Evolutionary conservation across 2,329 filamentous ascomycete species (phyloP).

Genomic region (Lithohypha guttulata): DNA sequence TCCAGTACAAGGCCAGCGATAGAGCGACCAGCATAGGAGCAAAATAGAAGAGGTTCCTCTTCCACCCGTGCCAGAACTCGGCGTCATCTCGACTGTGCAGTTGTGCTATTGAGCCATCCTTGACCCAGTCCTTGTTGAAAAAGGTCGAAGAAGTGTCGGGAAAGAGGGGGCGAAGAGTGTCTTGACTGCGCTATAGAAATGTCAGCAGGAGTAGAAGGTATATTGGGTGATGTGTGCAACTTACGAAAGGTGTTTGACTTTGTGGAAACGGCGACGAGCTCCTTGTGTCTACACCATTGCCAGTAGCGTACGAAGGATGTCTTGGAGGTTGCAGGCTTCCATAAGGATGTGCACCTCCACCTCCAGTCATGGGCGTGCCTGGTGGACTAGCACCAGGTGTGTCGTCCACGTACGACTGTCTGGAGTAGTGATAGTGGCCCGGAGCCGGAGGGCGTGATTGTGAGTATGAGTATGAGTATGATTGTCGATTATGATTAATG

Average conservation of each 20-base stretch:
- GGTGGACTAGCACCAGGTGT: constrained; percentile 6
- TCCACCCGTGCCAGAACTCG: constrained; percentile 30
- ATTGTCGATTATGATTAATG: background rate
- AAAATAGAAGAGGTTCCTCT: constrained; percentile 27
- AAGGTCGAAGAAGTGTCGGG: constrained; percentile 23
- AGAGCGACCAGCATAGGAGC: constrained; percentile 28
- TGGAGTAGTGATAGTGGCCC: background rate
- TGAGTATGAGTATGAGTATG: constrained; percentile 1
- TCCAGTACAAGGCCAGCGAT: constrained; percentile 28
- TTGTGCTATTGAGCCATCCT: constrained; percentile 29
- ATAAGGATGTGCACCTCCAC: constrained; percentile 7
- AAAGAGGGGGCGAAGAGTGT: constrained; percentile 27
- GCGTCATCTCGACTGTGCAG: constrained; percentile 29
- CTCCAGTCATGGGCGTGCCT: constrained; percentile 4
- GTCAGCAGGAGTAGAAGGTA: constrained; percentile 7
- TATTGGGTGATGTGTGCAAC: constrained; percentile 9
- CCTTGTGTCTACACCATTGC: constrained; percentile 14
- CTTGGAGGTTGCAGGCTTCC: constrained; percentile 9
- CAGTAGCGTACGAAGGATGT: constrained; percentile 12
- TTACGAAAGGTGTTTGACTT: constrained; percentile 26
- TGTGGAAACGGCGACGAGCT: constrained; percentile 25
- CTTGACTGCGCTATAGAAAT: constrained; percentile 26
- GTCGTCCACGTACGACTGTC: constrained; percentile 8
- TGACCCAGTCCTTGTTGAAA: constrained; percentile 29
- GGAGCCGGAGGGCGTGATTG: constrained; percentile 1